Conservation (phyloP, 441 rosid species). For the Kokia cookei region DNA sequence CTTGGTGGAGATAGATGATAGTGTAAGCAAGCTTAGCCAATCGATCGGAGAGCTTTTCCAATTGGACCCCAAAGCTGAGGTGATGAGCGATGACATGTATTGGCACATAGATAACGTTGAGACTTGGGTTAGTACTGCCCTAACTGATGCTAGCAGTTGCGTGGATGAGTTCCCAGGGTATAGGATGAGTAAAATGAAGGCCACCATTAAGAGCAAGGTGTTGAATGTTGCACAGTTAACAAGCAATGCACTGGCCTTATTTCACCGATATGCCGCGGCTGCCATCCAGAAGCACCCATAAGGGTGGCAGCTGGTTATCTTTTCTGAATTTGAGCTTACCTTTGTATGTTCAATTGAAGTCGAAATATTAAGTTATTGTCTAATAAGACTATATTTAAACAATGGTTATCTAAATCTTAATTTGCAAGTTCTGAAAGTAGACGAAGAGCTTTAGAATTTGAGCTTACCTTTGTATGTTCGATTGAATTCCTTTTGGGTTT, state of each 20-base stretch:
- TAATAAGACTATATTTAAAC: neutral
- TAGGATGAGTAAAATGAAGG: slow-evolving; percentile 58
- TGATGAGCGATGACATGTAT: slow-evolving; percentile 12
- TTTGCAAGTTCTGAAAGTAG: neutral
- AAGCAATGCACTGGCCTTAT: slow-evolving; percentile 73
- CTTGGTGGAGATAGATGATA: slow-evolving; percentile 39
- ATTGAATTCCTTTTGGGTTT: neutral
- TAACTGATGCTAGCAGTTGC: slow-evolving; percentile 61
- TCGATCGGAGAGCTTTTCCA: slow-evolving; percentile 47
- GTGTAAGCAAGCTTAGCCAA: slow-evolving; percentile 49
- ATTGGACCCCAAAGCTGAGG: slow-evolving; percentile 1
- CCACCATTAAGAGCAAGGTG: slow-evolving; percentile 64
- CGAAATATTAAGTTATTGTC: slow-evolving; percentile 7
- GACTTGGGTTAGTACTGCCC: slow-evolving; percentile 69
- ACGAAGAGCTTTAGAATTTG: neutral
- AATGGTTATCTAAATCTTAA: neutral
- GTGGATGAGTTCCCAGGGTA: slow-evolving; percentile 43
- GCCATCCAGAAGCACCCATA: slow-evolving; percentile 16
- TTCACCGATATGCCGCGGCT: slow-evolving; percentile 49
- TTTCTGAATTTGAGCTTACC: neutral
- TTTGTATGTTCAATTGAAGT: neutral
- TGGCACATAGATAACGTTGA: slow-evolving; percentile 62
- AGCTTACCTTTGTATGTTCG: too few relatives aligned
- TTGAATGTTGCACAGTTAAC: slow-evolving; percentile 67
- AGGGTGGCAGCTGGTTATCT: neutral